Base-by-base conservation (phyloP, 805 yeast species). In the Saturnispora quitensis region DNA sequence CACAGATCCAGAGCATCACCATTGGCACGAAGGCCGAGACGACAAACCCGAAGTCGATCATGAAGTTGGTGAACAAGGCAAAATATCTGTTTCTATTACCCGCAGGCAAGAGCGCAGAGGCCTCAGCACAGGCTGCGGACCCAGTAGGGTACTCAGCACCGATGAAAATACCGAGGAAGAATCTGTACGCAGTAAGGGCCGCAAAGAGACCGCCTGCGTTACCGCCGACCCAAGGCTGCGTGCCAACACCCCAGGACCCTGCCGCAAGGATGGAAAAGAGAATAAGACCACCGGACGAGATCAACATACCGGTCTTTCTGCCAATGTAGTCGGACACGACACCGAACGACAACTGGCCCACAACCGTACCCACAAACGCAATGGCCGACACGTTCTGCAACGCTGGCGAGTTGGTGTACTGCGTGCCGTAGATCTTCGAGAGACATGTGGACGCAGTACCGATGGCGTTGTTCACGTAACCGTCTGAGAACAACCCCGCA, bases 111-210 rank as follows among this genome's bases (percentile, higher is more conserved):
- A 79, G 70, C 52, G 86, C 82, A 45, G 95, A 81, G 40, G 95
- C 93, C 68, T 90, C 97, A 28, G 97, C 89, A 59, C 95, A 88
- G 36, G 95, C 95, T 18, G 90, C 91, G 8, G 96, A 84, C 44
- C 96, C 90, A 13, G 95, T 84, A 45, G 97, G 96, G 64, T 90
- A 90, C 69, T 90, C 98, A 47, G 95, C 90, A 60, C 98, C 98
- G 60, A 91, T 86, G 61, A 90, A 95, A 57, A 88, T 73, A 69
- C 98, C 98, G 48, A 90, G 71, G 68, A 90, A 83, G 67, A 87
- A 87, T 67, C 98, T 78, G 42, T 84, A 88, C 9, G 83, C 84
- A 8, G 95, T 87, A 50, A 90, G 69, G 20, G 93, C 91, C 15
- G 89, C 83, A 55, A 91, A 79, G 73, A 90, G 76, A 40, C 97